Evolutionary conservation across 306 rosid genomes (phyloP).

Genomic region (Acacia acuminata): DNA sequence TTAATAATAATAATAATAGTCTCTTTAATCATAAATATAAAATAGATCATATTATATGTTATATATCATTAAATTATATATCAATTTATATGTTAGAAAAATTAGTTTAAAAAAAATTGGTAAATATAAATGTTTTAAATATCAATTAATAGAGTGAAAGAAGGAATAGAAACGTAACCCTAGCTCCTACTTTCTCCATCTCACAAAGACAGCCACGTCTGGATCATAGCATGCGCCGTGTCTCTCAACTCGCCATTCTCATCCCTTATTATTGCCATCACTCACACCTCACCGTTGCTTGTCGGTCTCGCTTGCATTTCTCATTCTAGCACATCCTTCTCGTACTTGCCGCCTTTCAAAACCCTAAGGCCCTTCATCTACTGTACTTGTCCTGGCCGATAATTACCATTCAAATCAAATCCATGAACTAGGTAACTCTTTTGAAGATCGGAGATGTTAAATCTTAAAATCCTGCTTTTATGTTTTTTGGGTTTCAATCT

Average conservation of each 20-base stretch:
- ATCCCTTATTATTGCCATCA: background rate
- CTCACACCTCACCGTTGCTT: background rate
- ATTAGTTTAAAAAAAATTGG: too few relatives aligned
- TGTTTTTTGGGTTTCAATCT: background rate
- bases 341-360: background rate
- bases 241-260: background rate
- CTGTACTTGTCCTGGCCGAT: background rate
- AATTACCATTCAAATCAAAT: background rate
- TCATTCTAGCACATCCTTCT: background rate
- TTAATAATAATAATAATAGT: too few relatives aligned
- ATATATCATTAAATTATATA: too few relatives aligned
- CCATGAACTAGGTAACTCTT: conserved; percentile 9
- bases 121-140: too few relatives aligned
- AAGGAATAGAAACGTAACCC: conserved; percentile 11
- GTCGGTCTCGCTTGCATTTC: background rate
- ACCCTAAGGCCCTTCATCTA: background rate
- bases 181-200: background rate
- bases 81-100: too few relatives aligned
- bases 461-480: background rate
- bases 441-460: background rate
- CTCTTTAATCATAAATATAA: too few relatives aligned
- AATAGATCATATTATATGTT: too few relatives aligned
- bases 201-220: background rate
- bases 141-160: too few relatives aligned
- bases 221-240: background rate